A percentile compares a stretch with the other conserved stretches of the same genome.
Evolutionary conservation across 2,329 filamentous ascomycete species (phyloP).

Genomic region (Fusarium redolens): DNA sequence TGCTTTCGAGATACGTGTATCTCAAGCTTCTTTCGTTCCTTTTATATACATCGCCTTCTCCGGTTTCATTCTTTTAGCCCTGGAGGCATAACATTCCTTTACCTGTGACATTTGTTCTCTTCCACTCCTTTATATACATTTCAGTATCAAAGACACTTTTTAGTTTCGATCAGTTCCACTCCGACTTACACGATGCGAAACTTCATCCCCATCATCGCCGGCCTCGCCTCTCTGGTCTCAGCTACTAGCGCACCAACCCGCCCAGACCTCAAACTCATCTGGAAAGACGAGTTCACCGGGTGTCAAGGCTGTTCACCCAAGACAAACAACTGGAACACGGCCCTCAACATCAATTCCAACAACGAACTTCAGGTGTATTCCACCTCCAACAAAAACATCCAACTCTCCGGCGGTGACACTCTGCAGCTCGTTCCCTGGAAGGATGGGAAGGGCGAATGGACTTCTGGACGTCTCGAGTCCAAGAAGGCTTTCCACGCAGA

Average conservation of each 20-base stretch:
- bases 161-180: constrained; percentile 15
- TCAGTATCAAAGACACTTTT: not conserved
- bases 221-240: constrained; percentile 42
- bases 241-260: constrained; percentile 54
- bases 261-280: constrained; percentile 56
- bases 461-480: constrained; percentile 62
- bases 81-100: constrained; percentile 39
- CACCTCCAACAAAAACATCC: constrained; percentile 57
- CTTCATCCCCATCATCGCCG: constrained; percentile 35
- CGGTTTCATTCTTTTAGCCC: constrained; percentile 36
- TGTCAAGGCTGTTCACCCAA: constrained; percentile 53
- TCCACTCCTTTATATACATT: not conserved
- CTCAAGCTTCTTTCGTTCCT: constrained; percentile 25
- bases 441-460: constrained; percentile 56
- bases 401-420: constrained; percentile 62
- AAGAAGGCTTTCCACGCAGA: constrained; percentile 58
- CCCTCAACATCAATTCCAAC: constrained; percentile 59
- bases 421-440: constrained; percentile 63
- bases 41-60: constrained; percentile 15
- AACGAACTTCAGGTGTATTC: constrained; percentile 62
- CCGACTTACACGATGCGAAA: constrained; percentile 43
- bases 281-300: constrained; percentile 60
- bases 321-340: constrained; percentile 58
- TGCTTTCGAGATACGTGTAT: constrained; percentile 31
- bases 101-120: constrained; percentile 15